Percentiles rank a stretch among this genome's conserved stretches.
Evolutionary conservation across 148 eudicot genomes (phyloP).

Genomic region (Agrostemma githago): DNA sequence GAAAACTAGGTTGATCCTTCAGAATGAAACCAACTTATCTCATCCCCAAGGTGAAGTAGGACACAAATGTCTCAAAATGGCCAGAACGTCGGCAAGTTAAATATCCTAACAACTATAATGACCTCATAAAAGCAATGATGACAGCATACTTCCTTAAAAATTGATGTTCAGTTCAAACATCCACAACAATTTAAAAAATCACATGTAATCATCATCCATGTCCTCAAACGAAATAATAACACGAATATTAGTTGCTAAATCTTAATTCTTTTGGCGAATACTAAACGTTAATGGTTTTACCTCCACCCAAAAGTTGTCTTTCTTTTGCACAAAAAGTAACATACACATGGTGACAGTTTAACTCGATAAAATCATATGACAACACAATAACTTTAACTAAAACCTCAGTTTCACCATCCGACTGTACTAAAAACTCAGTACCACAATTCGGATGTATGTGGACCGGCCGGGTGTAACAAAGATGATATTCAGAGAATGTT

Average conservation of each 20-base stretch:
- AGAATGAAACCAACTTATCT: neutral
- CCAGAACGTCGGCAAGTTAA: neutral
- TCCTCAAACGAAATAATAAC: neutral
- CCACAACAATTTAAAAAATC: neutral
- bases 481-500: neutral
- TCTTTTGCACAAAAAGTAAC: no score
- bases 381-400: no score
- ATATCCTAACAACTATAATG: neutral
- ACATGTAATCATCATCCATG: neutral
- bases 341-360: neutral
- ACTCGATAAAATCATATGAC: no score
- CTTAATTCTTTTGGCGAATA: neutral
- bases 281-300: neutral
- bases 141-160: neutral
- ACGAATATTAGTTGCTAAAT: neutral
- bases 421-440: no score
- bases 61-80: neutral
- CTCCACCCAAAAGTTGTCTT: neutral
- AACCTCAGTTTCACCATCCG: no score
- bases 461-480: no score
- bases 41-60: neutral
- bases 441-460: no score
- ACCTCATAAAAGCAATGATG: neutral
- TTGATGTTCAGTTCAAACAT: neutral
- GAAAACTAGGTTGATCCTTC: neutral